Evolutionary conservation across 768 basidiomycete species (phyloP), one percentile per base, ranked within the genome.

Genomic region (Amanita molliuscula): DNA sequence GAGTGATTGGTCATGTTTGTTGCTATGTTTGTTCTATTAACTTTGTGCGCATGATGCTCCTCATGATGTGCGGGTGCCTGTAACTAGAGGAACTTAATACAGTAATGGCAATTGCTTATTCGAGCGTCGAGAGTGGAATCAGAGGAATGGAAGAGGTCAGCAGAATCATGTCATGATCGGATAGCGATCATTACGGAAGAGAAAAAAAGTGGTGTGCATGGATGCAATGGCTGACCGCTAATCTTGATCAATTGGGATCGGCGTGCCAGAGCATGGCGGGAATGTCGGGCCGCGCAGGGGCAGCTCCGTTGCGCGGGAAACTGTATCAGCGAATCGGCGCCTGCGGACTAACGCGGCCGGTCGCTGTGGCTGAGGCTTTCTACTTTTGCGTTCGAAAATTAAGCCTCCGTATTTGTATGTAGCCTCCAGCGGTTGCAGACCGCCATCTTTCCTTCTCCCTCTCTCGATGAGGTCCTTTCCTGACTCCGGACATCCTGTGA

Each of bases 381-480:
- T 21, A 7, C 23, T 26, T 37, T 51, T 45, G 21, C 36, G 15
- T 44, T 46, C 26, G 21, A 16, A 29, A 33, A 26, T 44, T 26
- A 26, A 13, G 26, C 44, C 43, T 25, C 38, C 51, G 26, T 52
- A 52, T 52, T 52, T 52, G 44, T 45, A 45, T 45, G 36, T 48
- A 33, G 36, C 5, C 44, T 34, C 16, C 34, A 46, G 21, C 34
- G 29, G 40, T 15, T 50, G 34, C 34, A 20, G 28, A 23, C 44
- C 42, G 33, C 38, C 29, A 20, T 43, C 38, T 36, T 50, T 51
- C 47, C 28, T 54, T 35, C 46, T 44, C 47, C 50, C 21, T 45
- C 51, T 43, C 44, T 48, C 53, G 18, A 62, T 64, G 63, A 53
- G 54, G 35, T 35, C 56, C 20, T 55, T 59, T 21, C 16, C 54